Conservation (phyloP, 306 rosid species). For the Macrotyloma uniflorum region DNA sequence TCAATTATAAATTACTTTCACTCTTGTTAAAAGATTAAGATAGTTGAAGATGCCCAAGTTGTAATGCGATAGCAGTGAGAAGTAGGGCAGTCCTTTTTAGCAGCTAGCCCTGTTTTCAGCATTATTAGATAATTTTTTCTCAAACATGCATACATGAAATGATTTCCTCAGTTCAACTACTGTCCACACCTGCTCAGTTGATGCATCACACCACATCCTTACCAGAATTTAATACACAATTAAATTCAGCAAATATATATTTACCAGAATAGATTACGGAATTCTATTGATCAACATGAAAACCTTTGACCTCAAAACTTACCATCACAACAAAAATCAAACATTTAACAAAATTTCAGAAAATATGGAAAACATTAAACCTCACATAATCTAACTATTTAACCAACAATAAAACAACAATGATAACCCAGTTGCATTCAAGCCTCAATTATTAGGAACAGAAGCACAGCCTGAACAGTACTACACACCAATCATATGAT, state of each 20-base stretch:
- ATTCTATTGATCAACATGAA: background rate
- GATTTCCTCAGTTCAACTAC: background rate
- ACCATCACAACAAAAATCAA: background rate
- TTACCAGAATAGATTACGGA: background rate
- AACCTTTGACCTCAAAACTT: background rate
- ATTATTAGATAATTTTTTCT: background rate
- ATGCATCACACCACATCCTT: slow-evolving; percentile 25
- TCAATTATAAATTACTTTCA: background rate
- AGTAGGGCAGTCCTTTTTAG: background rate
- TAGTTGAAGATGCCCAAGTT: background rate
- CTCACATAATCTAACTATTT: background rate
- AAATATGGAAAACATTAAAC: background rate
- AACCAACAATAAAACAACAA: background rate
- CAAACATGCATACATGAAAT: background rate
- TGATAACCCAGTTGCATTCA: too few species aligned
- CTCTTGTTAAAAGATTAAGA: background rate
- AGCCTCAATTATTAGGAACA: background rate
- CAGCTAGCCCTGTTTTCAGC: background rate
- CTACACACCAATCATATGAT: background rate
- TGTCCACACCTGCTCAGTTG: background rate
- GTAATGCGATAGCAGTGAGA: background rate
- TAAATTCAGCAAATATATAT: background rate
- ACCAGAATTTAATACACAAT: background rate
- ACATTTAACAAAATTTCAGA: background rate
- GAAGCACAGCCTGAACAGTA: slow-evolving; percentile 3